Conservation (phyloP, 1,284 basidiomycete species). For the Fomitopsis schrenkii region DNA sequence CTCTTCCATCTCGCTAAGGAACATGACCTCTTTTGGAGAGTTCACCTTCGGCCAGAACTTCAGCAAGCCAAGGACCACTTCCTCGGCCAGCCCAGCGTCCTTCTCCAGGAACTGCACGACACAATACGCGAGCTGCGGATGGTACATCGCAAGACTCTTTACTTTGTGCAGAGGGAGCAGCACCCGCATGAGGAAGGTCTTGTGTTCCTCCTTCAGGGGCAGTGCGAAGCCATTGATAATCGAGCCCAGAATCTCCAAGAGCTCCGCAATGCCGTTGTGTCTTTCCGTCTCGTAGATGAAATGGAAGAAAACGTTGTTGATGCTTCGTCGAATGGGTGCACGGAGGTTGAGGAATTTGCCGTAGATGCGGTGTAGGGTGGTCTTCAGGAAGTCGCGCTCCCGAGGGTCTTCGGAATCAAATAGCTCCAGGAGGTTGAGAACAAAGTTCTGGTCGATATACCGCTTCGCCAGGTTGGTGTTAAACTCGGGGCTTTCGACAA, state of each 20-base stretch:
- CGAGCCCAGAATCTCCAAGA: conserved; percentile 97
- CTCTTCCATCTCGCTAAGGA: conserved; percentile 99
- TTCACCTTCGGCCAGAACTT: conserved; percentile 99
- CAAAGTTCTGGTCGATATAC: conserved; percentile 96
- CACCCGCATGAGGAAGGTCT: conserved; percentile 95
- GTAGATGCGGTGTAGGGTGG: conserved; percentile 97
- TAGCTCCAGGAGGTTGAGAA: conserved; percentile 93
- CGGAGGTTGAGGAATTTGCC: conserved; percentile 99
- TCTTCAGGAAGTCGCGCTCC: conserved; percentile 99
- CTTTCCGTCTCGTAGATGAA: conserved; percentile 99
- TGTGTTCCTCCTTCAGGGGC: conserved; percentile 99
- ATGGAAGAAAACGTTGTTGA: conserved; percentile 99
- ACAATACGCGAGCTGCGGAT: conserved; percentile 98
- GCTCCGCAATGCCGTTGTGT: conserved; percentile 98
- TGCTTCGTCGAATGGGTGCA: conserved; percentile 97
- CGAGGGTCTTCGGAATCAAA: conserved; percentile 99
- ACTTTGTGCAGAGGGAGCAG: conserved; percentile 98
- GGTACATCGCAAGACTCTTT: conserved; percentile 94
- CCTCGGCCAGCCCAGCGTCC: conserved; percentile 89
- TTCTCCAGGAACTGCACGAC: conserved; percentile 99
- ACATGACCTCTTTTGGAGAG: conserved; percentile 99
- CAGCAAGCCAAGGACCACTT: conserved; percentile 92
- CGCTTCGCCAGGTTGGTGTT: conserved; percentile 98
- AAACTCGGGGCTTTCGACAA: conserved; percentile 97
- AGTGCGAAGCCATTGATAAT: conserved; percentile 99